Conservation (phyloP, 768 basidiomycete genomes). For the Mycena vitilis region DNA sequence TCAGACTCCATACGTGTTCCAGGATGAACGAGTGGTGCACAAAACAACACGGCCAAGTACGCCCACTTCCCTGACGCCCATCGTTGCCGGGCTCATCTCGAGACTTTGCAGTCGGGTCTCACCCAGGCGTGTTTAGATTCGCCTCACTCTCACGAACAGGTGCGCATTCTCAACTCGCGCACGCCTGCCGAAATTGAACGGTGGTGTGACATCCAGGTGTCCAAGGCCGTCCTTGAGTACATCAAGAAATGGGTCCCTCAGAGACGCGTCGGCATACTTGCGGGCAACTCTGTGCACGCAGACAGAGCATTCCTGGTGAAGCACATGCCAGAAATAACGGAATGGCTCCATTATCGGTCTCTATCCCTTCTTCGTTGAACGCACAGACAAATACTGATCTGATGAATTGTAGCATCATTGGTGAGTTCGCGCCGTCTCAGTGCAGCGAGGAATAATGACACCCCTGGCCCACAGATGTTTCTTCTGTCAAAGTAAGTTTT, state of each 20-base stretch:
- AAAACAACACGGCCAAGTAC: slow-evolving; percentile 80
- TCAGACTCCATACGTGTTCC: slow-evolving; percentile 3
- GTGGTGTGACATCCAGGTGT: slow-evolving; percentile 42
- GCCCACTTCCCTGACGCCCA: slow-evolving; percentile 36
- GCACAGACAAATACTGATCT: slow-evolving; percentile 5
- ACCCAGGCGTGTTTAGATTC: slow-evolving; percentile 84
- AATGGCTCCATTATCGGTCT: slow-evolving; percentile 87
- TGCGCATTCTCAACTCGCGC: no score
- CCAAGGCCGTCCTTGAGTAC: slow-evolving; percentile 73
- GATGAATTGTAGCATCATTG: slow-evolving; percentile 34
- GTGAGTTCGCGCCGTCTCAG: slow-evolving; percentile 22
- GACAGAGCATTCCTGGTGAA: slow-evolving; percentile 78
- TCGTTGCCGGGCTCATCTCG: background rate
- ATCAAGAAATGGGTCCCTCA: slow-evolving; percentile 88
- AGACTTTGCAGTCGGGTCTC: slow-evolving; percentile 73
- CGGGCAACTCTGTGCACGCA: slow-evolving; percentile 89
- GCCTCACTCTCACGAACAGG: slow-evolving; percentile 68
- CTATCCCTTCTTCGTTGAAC: slow-evolving; percentile 19
- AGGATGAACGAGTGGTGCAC: slow-evolving; percentile 94
- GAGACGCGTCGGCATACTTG: slow-evolving; percentile 72
- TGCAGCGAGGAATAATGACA: background rate
- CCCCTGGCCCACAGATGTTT: slow-evolving; percentile 70
- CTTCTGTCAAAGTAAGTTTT: slow-evolving; percentile 75
- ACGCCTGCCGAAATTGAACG: no score
- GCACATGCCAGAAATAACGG: slow-evolving; percentile 84